These are phyloP conservation scores for Pelargonium australe DNA, from an alignment of 441 rosid genomes.

Conservation along the genomic window DNA sequence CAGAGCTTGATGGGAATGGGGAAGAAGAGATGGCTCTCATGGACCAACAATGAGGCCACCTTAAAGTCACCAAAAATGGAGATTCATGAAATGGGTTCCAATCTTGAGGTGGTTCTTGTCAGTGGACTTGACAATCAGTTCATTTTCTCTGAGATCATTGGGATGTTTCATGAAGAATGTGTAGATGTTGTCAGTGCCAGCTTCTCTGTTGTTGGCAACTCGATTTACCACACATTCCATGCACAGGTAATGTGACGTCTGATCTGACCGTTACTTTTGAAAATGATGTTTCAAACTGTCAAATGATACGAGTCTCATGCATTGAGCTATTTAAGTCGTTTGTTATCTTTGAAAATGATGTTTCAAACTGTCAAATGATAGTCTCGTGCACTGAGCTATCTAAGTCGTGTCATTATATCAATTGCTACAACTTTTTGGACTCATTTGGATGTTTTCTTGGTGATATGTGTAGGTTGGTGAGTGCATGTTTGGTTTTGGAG, in stretches of 20 bases:
- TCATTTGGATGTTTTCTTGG: neutral
- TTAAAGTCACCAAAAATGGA: neutral
- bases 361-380: neutral
- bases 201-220: conserved; percentile 11
- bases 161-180: conserved; percentile 20
- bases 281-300: neutral
- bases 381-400: too few relatives aligned
- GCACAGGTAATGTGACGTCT: conserved; percentile 7
- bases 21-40: neutral
- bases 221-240: conserved; percentile 12
- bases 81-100: conserved; percentile 7
- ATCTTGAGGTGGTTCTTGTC: conserved; percentile 10
- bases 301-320: too few relatives aligned
- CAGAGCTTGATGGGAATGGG: conserved; percentile 3
- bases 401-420: too few relatives aligned
- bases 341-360: neutral
- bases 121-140: conserved; percentile 3
- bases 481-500: conserved; percentile 1
- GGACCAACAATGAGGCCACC: neutral
- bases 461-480: conserved; percentile 2
- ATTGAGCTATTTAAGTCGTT: too few relatives aligned
- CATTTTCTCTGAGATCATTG: conserved; percentile 9
- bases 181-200: conserved; percentile 16
- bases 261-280: neutral
- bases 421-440: neutral